Percentiles rank a stretch among this genome's conserved stretches.
phyloP scores from a whole-genome alignment of 164 flowering plant genomes.

The Amborella trichopoda region DNA sequence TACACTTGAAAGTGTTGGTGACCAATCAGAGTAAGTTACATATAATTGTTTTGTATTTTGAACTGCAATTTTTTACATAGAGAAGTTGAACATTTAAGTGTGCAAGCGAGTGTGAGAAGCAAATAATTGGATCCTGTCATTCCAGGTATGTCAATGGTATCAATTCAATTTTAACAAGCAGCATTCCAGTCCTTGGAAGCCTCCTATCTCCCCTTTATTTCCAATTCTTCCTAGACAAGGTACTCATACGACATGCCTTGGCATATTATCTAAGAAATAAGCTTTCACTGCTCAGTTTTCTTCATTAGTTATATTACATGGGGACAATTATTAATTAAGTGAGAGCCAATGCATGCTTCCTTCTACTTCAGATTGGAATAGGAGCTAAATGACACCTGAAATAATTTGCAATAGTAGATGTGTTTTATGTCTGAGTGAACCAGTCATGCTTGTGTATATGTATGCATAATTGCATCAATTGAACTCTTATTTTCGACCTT shows the following conservation, averaged over 20 bases:
- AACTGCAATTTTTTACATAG: neutral
- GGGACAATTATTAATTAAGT: too few species aligned
- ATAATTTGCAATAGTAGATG: too few species aligned
- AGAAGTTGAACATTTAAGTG: neutral
- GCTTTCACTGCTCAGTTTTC: too few species aligned
- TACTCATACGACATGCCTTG: slow-evolving; percentile 12
- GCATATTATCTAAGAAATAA: too few species aligned
- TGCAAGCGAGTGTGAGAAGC: neutral
- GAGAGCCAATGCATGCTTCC: too few species aligned
- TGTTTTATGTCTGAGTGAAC: too few species aligned
- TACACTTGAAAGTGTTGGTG: slow-evolving; percentile 97
- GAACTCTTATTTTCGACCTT: too few species aligned
- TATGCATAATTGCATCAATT: too few species aligned
- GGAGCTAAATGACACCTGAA: too few species aligned
- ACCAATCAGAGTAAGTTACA: slow-evolving; percentile 77
- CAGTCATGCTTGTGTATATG: too few species aligned
- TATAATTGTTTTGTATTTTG: neutral
- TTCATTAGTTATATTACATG: too few species aligned
- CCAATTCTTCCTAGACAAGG: slow-evolving; percentile 97
- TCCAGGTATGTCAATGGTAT: slow-evolving; percentile 88
- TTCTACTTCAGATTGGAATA: too few species aligned
- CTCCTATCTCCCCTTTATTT: slow-evolving; percentile 83
- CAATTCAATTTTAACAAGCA: slow-evolving; percentile 67
- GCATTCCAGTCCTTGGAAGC: slow-evolving; percentile 85
- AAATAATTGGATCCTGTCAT: neutral